These are phyloP conservation scores for Globisporangium heterothallicum DNA, from an alignment of 352 stramenopile genomes.

Conservation along the genomic window DNA sequence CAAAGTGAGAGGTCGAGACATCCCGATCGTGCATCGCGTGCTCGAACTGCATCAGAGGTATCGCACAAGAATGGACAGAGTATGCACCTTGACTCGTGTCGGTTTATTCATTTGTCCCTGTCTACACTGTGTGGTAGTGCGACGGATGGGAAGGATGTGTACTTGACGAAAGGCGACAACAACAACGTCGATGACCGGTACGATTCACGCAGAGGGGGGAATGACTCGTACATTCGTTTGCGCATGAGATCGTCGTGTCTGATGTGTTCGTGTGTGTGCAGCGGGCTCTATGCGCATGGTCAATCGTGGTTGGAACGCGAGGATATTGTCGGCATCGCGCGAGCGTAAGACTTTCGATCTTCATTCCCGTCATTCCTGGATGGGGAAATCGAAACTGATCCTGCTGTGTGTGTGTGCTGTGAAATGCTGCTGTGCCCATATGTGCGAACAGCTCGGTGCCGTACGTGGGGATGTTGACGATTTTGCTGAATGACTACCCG, in stretches of 20 bases:
- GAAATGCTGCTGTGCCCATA: no score
- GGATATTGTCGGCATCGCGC: conserved; percentile 96
- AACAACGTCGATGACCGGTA: conserved; percentile 98
- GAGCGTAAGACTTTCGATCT: conserved; percentile 53
- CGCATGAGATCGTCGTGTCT: not conserved
- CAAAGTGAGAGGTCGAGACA: conserved; percentile 97
- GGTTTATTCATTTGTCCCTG: not conserved
- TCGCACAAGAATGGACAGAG: not conserved
- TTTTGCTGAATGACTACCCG: conserved; percentile 99
- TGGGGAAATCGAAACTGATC: no score
- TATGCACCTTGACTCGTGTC: not conserved
- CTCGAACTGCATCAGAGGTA: conserved; percentile 94
- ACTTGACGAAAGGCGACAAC: conserved; percentile 99
- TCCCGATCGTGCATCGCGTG: conserved; percentile 99
- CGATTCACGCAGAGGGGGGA: no score
- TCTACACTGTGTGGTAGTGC: conserved; percentile 25
- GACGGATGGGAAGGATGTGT: conserved; percentile 87
- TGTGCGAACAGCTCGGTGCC: conserved; percentile 89
- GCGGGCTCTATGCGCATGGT: conserved; percentile 94
- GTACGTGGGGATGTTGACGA: conserved; percentile 98
- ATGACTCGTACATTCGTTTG: no score
- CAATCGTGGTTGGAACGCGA: conserved; percentile 98
- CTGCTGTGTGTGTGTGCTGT: no score
- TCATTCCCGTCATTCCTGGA: conserved; percentile 1
- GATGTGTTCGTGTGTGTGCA: conserved; percentile 5